Evolutionary conservation across 2,329 filamentous ascomycete species (phyloP).

Genomic region (Mycosphaerella arachidis): DNA sequence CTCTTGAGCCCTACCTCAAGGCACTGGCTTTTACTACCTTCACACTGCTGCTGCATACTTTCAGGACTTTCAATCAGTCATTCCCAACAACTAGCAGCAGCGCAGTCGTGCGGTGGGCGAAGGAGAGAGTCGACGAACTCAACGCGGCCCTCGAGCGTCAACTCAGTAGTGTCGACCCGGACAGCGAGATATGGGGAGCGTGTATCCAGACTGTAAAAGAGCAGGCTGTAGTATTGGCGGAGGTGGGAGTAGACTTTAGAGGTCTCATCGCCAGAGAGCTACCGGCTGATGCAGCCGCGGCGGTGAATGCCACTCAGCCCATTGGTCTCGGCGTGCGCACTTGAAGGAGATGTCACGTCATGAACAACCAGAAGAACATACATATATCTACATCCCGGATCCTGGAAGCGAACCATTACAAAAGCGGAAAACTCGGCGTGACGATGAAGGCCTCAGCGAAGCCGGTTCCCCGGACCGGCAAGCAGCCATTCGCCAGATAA

Average conservation of each 20-base stretch:
- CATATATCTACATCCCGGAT: not conserved
- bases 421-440: not conserved
- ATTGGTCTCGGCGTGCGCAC: constrained; percentile 16
- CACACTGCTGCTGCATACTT: constrained; percentile 86
- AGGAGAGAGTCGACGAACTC: constrained; percentile 87
- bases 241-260: constrained; percentile 86
- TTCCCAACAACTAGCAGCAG: constrained; percentile 85
- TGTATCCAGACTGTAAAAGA: constrained; percentile 78
- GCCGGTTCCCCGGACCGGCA: not conserved
- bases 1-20: constrained; percentile 89
- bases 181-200: constrained; percentile 71
- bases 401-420: not conserved
- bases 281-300: constrained; percentile 1
- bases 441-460: not conserved
- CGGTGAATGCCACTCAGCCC: constrained; percentile 1
- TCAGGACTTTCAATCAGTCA: constrained; percentile 41
- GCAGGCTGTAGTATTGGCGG: constrained; percentile 73
- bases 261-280: constrained; percentile 66
- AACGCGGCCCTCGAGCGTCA: constrained; percentile 78
- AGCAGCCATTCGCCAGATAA: not conserved
- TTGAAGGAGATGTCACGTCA: not conserved
- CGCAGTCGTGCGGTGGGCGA: constrained; percentile 98
- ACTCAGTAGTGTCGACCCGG: constrained; percentile 75
- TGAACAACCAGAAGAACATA: not conserved
- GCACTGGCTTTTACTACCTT: constrained; percentile 96